Conservation (phyloP, 2,329 filamentous ascomycete species). For the Neofusicoccum laricinum region DNA sequence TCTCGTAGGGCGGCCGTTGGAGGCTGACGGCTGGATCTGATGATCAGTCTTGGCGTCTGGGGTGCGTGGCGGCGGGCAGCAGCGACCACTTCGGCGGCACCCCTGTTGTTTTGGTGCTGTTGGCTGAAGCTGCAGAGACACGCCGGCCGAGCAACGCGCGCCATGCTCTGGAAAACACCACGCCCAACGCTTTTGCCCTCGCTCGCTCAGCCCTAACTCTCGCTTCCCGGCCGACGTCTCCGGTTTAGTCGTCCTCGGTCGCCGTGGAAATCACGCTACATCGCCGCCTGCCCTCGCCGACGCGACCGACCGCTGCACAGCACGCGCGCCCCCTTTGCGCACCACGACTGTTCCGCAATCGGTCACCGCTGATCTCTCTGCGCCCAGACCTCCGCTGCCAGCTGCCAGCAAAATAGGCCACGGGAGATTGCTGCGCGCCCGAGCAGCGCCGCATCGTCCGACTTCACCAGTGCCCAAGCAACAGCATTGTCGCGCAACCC, state of each 20-base stretch:
- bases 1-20: background rate
- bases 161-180: conserved; percentile 11
- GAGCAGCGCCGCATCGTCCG: background rate
- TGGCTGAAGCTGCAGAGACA: conserved; percentile 5
- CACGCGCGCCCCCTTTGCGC: conserved; percentile 14
- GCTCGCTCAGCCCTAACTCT: background rate
- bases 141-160: conserved; percentile 7
- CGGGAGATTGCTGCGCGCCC: conserved; percentile 9
- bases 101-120: conserved; percentile 16
- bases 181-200: background rate
- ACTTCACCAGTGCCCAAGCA: background rate
- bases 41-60: conserved; percentile 15
- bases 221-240: background rate
- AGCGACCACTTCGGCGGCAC: background rate
- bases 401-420: background rate
- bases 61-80: background rate
- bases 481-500: background rate
- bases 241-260: background rate
- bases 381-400: conserved; percentile 4
- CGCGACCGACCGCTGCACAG: conserved; percentile 10
- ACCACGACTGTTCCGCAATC: conserved; percentile 8
- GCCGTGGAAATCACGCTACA: background rate
- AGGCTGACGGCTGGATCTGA: conserved; percentile 6
- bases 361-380: conserved; percentile 15
- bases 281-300: background rate